Evolutionary conservation across 805 yeast species (phyloP).

Genomic region (Komagataella ulmi): DNA sequence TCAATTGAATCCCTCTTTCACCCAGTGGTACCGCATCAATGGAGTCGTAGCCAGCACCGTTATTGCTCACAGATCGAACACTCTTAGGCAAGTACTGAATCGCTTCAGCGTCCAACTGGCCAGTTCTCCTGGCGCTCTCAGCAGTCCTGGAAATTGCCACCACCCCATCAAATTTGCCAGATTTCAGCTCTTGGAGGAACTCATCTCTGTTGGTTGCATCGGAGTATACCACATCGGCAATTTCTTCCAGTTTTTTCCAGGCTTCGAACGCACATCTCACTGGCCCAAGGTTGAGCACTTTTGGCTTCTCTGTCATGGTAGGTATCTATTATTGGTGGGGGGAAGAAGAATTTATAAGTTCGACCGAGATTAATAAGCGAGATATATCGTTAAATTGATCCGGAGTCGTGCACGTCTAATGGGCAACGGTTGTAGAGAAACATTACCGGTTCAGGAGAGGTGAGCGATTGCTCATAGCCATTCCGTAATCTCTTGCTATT

Average conservation of each 20-base stretch:
- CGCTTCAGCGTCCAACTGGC: slow-evolving; percentile 30
- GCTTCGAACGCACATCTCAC: slow-evolving; percentile 47
- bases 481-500: background rate
- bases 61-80: slow-evolving; percentile 29
- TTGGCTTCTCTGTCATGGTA: slow-evolving; percentile 25
- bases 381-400: background rate
- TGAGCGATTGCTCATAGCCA: background rate
- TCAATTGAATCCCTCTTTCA: slow-evolving; percentile 26
- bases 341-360: background rate
- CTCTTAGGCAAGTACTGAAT: slow-evolving; percentile 20
- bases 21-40: slow-evolving; percentile 29
- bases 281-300: slow-evolving; percentile 54
- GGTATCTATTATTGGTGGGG: slow-evolving; percentile 7
- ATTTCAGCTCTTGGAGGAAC: slow-evolving; percentile 21
- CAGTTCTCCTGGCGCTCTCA: slow-evolving; percentile 23
- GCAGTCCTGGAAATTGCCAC: slow-evolving; percentile 27
- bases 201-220: slow-evolving; percentile 25
- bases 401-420: background rate
- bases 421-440: background rate
- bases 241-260: slow-evolving; percentile 41
- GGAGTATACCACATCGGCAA: slow-evolving; percentile 33
- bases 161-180: slow-evolving; percentile 22
- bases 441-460: background rate
- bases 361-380: background rate
- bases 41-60: slow-evolving; percentile 49